Evolutionary conservation across 306 rosid genomes (phyloP).

Genomic region (Notholithocarpus densiflorus): DNA sequence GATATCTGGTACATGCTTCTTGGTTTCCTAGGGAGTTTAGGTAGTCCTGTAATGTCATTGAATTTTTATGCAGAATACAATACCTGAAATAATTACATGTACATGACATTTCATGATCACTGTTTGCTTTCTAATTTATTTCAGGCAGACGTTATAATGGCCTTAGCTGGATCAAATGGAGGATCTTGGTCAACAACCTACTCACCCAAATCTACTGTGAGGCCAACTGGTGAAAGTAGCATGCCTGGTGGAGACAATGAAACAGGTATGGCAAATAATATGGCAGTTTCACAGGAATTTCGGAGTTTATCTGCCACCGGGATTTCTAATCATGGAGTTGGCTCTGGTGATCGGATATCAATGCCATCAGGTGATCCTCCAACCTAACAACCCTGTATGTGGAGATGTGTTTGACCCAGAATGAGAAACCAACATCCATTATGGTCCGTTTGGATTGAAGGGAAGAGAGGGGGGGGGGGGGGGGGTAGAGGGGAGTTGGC

Average conservation of each 20-base stretch:
- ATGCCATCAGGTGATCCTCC: conserved; percentile 50
- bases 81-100: neutral
- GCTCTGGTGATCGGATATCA: conserved; percentile 45
- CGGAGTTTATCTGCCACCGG: conserved; percentile 48
- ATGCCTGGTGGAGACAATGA: conserved; percentile 62
- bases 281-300: conserved; percentile 41
- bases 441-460: neutral
- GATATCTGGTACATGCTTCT: neutral
- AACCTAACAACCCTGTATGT: neutral
- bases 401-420: neutral
- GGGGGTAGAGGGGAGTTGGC: no score
- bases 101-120: conserved; percentile 14
- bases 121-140: conserved; percentile 19
- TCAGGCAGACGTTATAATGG: conserved; percentile 97
- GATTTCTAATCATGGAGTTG: conserved; percentile 46
- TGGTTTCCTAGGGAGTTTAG: neutral
- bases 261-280: conserved; percentile 47
- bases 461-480: no score
- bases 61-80: neutral
- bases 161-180: conserved; percentile 95
- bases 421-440: neutral
- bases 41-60: neutral
- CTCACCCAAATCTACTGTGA: conserved; percentile 57
- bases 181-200: conserved; percentile 94
- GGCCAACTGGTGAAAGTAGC: conserved; percentile 47